Percentiles rank a stretch among this genome's conserved stretches.
Evolutionary conservation across 2,329 filamentous ascomycete species (phyloP).

Genomic region (Nemania diffusa): DNA sequence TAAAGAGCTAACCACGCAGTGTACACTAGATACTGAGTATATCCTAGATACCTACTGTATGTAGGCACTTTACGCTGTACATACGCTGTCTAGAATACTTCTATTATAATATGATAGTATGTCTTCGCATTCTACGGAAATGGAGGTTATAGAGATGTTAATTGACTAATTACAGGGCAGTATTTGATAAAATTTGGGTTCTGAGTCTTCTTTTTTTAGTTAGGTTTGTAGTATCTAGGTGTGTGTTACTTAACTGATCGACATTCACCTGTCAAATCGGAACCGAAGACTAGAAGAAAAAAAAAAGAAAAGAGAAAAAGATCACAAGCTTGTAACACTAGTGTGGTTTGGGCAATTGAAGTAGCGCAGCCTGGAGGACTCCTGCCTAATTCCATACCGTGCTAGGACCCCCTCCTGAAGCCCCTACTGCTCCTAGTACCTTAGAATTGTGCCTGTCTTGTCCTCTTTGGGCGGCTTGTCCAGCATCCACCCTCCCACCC

Average conservation of each 20-base stretch:
- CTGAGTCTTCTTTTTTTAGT: not conserved
- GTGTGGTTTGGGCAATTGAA: constrained; percentile 33
- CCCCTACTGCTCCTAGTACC: constrained; percentile 13
- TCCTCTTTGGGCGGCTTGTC: constrained; percentile 20
- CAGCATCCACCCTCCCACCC: constrained; percentile 9
- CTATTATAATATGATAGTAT: not conserved
- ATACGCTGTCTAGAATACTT: too few relatives aligned
- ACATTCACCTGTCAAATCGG: not conserved
- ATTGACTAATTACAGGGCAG: not conserved
- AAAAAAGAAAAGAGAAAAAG: constrained; percentile 10
- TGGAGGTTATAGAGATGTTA: not conserved
- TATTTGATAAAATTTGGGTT: not conserved
- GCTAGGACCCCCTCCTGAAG: constrained; percentile 28
- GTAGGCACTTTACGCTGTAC: not conserved
- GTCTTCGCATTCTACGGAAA: not conserved
- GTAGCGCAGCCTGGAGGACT: constrained; percentile 11
- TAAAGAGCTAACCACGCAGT: not conserved
- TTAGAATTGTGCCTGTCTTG: constrained; percentile 5
- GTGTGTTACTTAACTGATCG: not conserved
- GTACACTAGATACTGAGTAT: not conserved
- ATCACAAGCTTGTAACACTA: constrained; percentile 33
- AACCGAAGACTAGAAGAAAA: not conserved
- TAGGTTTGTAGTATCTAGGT: not conserved
- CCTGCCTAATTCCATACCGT: constrained; percentile 12
- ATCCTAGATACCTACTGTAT: too few relatives aligned